phyloP scores from a whole-genome alignment of 2,329 filamentous ascomycete species.

The Colletotrichum lindemuthianum region DNA sequence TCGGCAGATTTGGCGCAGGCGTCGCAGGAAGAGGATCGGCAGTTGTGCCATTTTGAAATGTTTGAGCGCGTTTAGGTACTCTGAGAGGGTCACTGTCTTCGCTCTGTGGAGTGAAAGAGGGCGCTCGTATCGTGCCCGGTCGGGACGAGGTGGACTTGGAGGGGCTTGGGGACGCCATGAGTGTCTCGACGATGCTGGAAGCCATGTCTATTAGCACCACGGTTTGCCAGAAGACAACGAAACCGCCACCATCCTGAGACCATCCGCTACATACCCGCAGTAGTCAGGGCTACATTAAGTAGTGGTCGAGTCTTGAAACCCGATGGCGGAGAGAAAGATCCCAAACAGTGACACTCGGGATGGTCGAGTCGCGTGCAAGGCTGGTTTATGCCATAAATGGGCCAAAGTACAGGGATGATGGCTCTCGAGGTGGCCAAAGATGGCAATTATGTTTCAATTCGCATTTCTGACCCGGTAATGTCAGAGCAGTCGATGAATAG shows the following conservation, averaged over 20 bases:
- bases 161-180: slow-evolving; percentile 48
- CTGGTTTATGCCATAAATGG: slow-evolving; percentile 36
- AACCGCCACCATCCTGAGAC: no score
- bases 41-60: slow-evolving; percentile 53
- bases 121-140: slow-evolving; percentile 43
- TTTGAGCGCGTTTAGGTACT: slow-evolving; percentile 57
- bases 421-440: slow-evolving; percentile 25
- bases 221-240: neutral
- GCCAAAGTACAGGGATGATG: slow-evolving; percentile 30
- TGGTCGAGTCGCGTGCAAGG: slow-evolving; percentile 27
- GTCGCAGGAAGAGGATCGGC: slow-evolving; percentile 39
- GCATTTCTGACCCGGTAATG: slow-evolving; percentile 30
- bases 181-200: slow-evolving; percentile 31
- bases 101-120: slow-evolving; percentile 44
- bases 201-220: slow-evolving; percentile 27
- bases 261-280: slow-evolving; percentile 1
- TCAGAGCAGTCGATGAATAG: slow-evolving; percentile 7
- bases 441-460: slow-evolving; percentile 32
- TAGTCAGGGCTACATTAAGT: slow-evolving; percentile 31
- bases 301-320: slow-evolving; percentile 32
- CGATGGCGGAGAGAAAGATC: slow-evolving; percentile 35
- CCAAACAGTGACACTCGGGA: slow-evolving; percentile 21
- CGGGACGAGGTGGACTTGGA: slow-evolving; percentile 43
- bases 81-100: slow-evolving; percentile 45
- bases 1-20: slow-evolving; percentile 15